Conservation (phyloP, 768 basidiomycete genomes). For the Pleurotus giganteus region DNA sequence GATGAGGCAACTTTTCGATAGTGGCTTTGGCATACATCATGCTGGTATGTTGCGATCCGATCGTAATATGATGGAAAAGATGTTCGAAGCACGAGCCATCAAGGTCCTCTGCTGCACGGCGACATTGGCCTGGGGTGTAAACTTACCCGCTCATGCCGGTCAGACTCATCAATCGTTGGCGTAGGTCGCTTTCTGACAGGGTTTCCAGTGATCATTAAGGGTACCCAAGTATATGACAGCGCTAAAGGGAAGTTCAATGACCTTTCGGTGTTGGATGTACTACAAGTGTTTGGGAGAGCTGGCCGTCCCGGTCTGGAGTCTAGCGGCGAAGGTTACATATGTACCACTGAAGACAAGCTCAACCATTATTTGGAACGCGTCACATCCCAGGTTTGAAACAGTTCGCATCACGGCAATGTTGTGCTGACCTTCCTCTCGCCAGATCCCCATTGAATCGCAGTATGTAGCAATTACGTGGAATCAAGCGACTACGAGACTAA, state of each 20-base stretch:
- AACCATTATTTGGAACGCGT: constrained; percentile 87
- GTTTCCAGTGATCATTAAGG: constrained; percentile 84
- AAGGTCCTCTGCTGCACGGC: constrained; percentile 99
- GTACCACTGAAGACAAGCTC: constrained; percentile 91
- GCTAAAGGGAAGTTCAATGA: constrained; percentile 88
- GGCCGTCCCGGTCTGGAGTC: constrained; percentile 85
- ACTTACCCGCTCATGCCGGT: constrained; percentile 97
- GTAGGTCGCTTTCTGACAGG: neutral
- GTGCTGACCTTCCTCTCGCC: constrained; percentile 1
- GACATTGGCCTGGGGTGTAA: constrained; percentile 99
- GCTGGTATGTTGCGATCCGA: constrained; percentile 97
- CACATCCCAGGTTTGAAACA: constrained; percentile 84
- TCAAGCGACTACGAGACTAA: neutral
- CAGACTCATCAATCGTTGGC: constrained; percentile 11
- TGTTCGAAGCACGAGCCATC: constrained; percentile 89
- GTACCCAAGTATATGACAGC: constrained; percentile 95
- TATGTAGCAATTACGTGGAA: constrained; percentile 32
- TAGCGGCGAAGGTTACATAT: constrained; percentile 96
- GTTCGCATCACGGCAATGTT: no score
- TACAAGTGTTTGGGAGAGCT: constrained; percentile 97
- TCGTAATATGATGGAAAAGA: constrained; percentile 90
- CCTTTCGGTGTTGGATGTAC: constrained; percentile 89
- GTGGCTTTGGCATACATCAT: constrained; percentile 96
- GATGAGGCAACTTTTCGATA: constrained; percentile 91
- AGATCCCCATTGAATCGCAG: constrained; percentile 98